Conservation (phyloP, 192 early-diverging fungal species). For the Rhizoclosmatium globosum region DNA sequence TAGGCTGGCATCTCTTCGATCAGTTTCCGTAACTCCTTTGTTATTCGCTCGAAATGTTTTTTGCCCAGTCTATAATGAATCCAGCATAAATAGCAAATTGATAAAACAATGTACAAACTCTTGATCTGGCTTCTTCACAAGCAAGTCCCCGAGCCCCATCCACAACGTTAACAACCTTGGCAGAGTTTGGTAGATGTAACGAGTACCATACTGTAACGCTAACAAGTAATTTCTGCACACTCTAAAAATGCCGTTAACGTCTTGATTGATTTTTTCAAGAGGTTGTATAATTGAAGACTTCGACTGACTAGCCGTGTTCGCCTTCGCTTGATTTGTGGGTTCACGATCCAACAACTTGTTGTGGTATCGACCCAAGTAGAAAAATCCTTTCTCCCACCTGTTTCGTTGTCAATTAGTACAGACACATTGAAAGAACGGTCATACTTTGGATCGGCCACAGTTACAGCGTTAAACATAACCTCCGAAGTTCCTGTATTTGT, state of each 20-base stretch:
- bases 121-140: constrained; percentile 55
- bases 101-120: neutral
- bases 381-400: constrained; percentile 76
- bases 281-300: neutral
- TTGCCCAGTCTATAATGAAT: constrained; percentile 3
- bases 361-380: constrained; percentile 69
- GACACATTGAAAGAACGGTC: constrained; percentile 24
- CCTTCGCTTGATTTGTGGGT: neutral
- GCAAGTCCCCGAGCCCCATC: constrained; percentile 60
- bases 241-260: neutral
- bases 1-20: constrained; percentile 69
- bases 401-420: constrained; percentile 18
- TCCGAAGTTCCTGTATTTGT: constrained; percentile 46
- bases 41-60: constrained; percentile 55
- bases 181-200: constrained; percentile 85
- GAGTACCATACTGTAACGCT: constrained; percentile 71
- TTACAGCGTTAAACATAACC: constrained; percentile 47
- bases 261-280: neutral
- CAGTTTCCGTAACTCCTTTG: constrained; percentile 58
- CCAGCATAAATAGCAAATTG: neutral
- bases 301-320: neutral
- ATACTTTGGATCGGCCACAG: constrained; percentile 44
- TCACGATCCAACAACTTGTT: constrained; percentile 63
- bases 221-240: constrained; percentile 56
- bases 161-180: constrained; percentile 87